A percentile compares a stretch with the other conserved stretches of the same genome.
phyloP scores from a whole-genome alignment of 352 stramenopile genomes.

The Thalassiosira livingstoniorum region DNA sequence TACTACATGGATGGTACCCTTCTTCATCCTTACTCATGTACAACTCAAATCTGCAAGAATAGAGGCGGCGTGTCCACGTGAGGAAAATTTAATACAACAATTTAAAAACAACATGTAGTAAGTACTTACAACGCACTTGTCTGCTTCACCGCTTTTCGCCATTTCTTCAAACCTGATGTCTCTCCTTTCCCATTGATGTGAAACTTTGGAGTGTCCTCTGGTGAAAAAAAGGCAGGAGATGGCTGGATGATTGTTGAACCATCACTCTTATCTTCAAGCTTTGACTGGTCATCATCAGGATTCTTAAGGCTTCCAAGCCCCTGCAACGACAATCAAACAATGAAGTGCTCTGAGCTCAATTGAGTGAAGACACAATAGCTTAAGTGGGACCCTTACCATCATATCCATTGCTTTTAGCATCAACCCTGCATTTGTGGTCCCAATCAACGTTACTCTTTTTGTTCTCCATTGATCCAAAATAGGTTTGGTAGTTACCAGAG shows the following conservation, averaged over 20 bases:
- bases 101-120: background rate
- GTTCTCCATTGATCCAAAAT: conserved; percentile 32
- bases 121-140: conserved; percentile 38
- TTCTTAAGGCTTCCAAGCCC: conserved; percentile 23
- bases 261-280: background rate
- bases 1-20: no score
- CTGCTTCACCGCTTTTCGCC: conserved; percentile 20
- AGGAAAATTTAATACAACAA: background rate
- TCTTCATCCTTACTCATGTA: conserved; percentile 15
- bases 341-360: no score
- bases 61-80: background rate
- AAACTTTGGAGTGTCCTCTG: conserved; percentile 41
- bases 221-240: background rate
- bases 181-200: conserved; percentile 59
- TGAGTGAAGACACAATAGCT: no score
- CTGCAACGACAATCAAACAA: conserved; percentile 32
- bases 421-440: conserved; percentile 34
- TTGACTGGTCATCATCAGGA: background rate
- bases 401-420: conserved; percentile 38
- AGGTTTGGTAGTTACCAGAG: conserved; percentile 22
- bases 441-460: conserved; percentile 43
- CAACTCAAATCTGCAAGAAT: conserved; percentile 29
- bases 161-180: conserved; percentile 38
- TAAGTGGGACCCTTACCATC: background rate
- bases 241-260: background rate